Evolutionary conservation across 1,284 basidiomycete genomes (phyloP).

Genomic region (Volvariella surrecta): DNA sequence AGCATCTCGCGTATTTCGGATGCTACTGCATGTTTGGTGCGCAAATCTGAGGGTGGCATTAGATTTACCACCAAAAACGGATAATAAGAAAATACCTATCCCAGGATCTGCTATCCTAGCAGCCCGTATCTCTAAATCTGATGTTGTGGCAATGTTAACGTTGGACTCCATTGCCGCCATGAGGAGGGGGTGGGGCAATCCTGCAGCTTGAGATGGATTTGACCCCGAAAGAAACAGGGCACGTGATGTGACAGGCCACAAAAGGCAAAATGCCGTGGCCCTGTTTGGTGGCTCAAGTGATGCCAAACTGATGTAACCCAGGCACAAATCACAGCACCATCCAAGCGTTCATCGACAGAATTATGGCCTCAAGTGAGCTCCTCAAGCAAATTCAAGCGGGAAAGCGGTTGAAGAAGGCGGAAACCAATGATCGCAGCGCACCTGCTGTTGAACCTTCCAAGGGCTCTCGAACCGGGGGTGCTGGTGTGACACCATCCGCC

Average conservation of each 20-base stretch:
- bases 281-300: not conserved
- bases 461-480: constrained; percentile 30
- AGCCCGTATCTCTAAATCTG: constrained; percentile 61
- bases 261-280: not conserved
- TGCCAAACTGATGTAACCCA: not conserved
- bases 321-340: not conserved
- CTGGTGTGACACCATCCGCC: constrained; percentile 23
- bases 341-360: not conserved
- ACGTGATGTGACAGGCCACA: constrained; percentile 1
- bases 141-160: constrained; percentile 24
- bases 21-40: constrained; percentile 61
- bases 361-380: constrained; percentile 65
- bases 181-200: not conserved
- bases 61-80: constrained; percentile 3
- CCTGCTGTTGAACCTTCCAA: constrained; percentile 51
- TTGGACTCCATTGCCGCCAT: constrained; percentile 6
- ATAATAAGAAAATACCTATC: constrained; percentile 38
- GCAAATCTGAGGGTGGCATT: constrained; percentile 44
- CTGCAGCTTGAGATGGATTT: not conserved
- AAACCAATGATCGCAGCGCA: constrained; percentile 77
- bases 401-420: constrained; percentile 71
- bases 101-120: constrained; percentile 67
- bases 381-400: constrained; percentile 75
- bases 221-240: not conserved
- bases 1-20: constrained; percentile 83